phyloP scores from a whole-genome alignment of 2,329 filamentous ascomycete species.

The Epichloe scottii region DNA sequence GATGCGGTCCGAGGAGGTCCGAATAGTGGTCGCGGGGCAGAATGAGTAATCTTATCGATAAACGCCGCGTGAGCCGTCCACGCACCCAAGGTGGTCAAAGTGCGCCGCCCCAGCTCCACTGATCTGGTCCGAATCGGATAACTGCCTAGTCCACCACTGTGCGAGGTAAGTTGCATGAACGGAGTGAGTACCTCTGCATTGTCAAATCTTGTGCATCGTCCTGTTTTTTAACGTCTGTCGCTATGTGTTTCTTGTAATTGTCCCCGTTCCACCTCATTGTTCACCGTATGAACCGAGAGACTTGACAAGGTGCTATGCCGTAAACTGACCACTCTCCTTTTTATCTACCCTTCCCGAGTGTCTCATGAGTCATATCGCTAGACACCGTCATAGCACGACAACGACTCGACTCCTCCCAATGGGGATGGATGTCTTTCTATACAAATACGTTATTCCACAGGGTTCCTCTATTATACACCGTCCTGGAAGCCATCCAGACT shows the following conservation, averaged over 20 bases:
- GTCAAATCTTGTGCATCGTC: background rate
- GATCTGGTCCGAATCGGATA: background rate
- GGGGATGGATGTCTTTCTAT: too few relatives aligned
- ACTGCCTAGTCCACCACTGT: background rate
- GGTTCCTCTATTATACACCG: too few relatives aligned
- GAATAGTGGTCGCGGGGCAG: background rate
- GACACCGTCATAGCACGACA: too few relatives aligned
- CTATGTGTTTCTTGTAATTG: background rate
- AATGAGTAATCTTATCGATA: background rate
- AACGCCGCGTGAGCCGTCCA: background rate
- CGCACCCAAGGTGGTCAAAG: background rate
- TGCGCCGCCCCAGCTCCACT: background rate
- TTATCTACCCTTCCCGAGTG: too few relatives aligned
- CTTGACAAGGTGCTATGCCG: too few relatives aligned
- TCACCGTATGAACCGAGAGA: background rate
- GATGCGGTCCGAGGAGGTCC: background rate
- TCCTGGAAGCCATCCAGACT: background rate
- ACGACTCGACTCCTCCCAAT: too few relatives aligned
- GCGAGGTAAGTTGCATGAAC: background rate
- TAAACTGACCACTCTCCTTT: too few relatives aligned
- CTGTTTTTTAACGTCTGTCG: background rate
- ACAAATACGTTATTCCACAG: too few relatives aligned
- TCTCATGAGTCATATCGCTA: too few relatives aligned
- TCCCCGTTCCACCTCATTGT: background rate
- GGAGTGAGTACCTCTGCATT: background rate